Percentiles rank a stretch among this genome's conserved stretches.
Evolutionary conservation across 352 stramenopile species (phyloP).

Genomic region (Phytophthora brassicae): DNA sequence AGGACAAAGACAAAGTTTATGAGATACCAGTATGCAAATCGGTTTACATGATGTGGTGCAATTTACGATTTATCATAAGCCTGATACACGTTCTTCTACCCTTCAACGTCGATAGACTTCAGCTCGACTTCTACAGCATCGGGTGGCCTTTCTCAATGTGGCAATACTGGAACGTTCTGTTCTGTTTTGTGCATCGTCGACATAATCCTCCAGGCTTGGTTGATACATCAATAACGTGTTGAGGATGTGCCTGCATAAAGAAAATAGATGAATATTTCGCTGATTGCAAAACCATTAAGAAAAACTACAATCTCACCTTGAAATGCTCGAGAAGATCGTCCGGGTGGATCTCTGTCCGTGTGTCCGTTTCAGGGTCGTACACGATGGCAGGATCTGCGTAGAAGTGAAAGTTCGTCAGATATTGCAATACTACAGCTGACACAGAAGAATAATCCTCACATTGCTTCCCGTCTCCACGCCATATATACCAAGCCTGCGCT

Average conservation of each 20-base stretch:
- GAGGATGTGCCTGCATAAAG: constrained; percentile 50
- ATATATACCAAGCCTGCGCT: constrained; percentile 84
- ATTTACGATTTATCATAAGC: background rate
- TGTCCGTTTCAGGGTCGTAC: constrained; percentile 50
- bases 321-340: constrained; percentile 61
- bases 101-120: background rate
- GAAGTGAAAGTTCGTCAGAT: background rate
- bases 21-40: constrained; percentile 14
- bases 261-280: too few relatives aligned
- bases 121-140: constrained; percentile 48
- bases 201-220: constrained; percentile 48
- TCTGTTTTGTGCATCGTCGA: constrained; percentile 34
- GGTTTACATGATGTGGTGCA: constrained; percentile 13
- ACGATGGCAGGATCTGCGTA: constrained; percentile 48
- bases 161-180: constrained; percentile 62
- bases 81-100: constrained; percentile 3
- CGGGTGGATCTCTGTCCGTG: constrained; percentile 41
- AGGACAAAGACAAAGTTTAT: constrained; percentile 21
- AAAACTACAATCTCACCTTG: constrained; percentile 32
- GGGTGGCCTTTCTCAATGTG: constrained; percentile 75
- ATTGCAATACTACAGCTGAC: background rate
- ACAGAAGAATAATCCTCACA: constrained; percentile 33
- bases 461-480: constrained; percentile 62
- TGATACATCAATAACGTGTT: constrained; percentile 76
- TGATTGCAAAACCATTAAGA: too few relatives aligned